Evolutionary conservation across 352 stramenopile genomes (phyloP).

Genomic region (Phytophthora pistaciae): DNA sequence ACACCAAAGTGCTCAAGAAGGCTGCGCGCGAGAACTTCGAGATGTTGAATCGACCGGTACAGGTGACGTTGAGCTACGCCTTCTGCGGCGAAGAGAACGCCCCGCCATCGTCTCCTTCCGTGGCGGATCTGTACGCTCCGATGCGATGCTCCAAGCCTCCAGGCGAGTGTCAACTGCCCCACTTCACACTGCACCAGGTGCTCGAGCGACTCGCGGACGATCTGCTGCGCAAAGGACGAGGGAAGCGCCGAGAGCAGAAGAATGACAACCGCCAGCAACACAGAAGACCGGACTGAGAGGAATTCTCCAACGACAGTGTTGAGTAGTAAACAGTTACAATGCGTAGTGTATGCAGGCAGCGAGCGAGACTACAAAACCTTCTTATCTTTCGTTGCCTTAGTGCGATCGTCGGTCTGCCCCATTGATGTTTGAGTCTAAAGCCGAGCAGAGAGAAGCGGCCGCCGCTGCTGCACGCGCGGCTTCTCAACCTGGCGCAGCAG

Average conservation of each 20-base stretch:
- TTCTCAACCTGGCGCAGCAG: constrained; percentile 90
- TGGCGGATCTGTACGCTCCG: constrained; percentile 22
- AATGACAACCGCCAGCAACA: constrained; percentile 23
- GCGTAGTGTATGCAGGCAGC: constrained; percentile 7
- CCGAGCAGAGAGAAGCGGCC: constrained; percentile 49
- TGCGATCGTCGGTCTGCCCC: constrained; percentile 1
- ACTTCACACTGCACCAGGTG: constrained; percentile 63
- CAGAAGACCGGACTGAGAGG: neutral
- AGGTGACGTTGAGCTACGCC: constrained; percentile 39
- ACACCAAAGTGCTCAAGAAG: constrained; percentile 41
- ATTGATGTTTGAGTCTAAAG: constrained; percentile 23
- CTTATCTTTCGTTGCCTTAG: constrained; percentile 10
- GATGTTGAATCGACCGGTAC: constrained; percentile 7
- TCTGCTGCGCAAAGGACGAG: constrained; percentile 36
- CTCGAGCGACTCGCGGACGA: constrained; percentile 61
- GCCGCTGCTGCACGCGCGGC: constrained; percentile 69
- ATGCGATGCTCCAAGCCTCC: constrained; percentile 48
- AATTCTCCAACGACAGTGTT: neutral
- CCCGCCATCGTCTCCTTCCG: constrained; percentile 4
- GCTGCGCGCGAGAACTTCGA: constrained; percentile 15
- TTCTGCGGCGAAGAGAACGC: constrained; percentile 49
- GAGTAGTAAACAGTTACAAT: neutral
- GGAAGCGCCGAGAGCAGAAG: constrained; percentile 32
- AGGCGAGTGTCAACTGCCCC: constrained; percentile 47
- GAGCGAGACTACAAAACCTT: constrained; percentile 18